Evolutionary conservation across 2,329 filamentous ascomycete species (phyloP).

Genomic region (Zasmidium citrigriseum): DNA sequence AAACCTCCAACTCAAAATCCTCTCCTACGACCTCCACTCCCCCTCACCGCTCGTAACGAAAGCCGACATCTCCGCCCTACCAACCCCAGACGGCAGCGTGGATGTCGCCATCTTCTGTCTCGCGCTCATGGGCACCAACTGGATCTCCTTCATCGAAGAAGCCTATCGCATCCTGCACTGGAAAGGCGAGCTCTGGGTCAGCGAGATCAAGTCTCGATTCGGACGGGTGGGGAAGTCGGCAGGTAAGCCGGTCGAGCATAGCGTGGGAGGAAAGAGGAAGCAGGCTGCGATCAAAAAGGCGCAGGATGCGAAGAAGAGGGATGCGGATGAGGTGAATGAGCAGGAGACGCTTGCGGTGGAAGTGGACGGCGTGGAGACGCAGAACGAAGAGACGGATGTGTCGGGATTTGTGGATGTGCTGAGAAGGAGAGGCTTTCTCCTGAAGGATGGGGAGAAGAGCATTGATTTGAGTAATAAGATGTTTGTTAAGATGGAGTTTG

Average conservation of each 20-base stretch:
- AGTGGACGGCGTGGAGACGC: conserved; percentile 66
- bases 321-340: conserved; percentile 56
- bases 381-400: conserved; percentile 78
- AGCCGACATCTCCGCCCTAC: conserved; percentile 85
- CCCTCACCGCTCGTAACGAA: conserved; percentile 76
- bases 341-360: conserved; percentile 62
- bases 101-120: conserved; percentile 94
- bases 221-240: conserved; percentile 57
- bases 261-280: conserved; percentile 66
- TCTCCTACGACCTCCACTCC: conserved; percentile 84
- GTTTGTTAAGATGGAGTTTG: conserved; percentile 97
- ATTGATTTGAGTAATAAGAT: conserved; percentile 91
- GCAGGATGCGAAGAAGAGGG: conserved; percentile 48
- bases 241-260: conserved; percentile 62
- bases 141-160: conserved; percentile 95
- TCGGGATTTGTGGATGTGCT: conserved; percentile 84
- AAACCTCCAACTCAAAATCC: conserved; percentile 71
- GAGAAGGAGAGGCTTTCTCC: conserved; percentile 76
- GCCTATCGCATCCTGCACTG: conserved; percentile 87
- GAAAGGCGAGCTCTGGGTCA: conserved; percentile 95
- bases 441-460: conserved; percentile 62
- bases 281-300: conserved; percentile 38
- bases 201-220: conserved; percentile 95
- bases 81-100: conserved; percentile 70
- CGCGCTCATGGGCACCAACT: conserved; percentile 98